Percentiles rank a stretch among this genome's conserved stretches.
phyloP scores from a whole-genome alignment of 163 green algal species.

The Chlorella variabilis region DNA sequence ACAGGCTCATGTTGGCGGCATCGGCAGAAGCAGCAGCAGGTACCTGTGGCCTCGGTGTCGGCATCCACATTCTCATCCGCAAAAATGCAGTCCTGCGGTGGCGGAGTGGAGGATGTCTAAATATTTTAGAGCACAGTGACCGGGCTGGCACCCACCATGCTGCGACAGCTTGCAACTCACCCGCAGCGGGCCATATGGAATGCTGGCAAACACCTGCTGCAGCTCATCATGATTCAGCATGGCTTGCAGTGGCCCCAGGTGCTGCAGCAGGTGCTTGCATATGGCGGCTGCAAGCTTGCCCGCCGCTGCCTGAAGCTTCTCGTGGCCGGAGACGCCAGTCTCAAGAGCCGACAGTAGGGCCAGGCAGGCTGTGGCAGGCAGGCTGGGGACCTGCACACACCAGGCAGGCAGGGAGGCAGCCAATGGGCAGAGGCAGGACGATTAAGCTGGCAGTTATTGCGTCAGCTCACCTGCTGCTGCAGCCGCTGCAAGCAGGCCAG shows the following conservation, averaged over 20 bases:
- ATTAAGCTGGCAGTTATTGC: background rate
- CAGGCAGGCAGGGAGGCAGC: too few relatives aligned
- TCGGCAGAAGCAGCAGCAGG: background rate
- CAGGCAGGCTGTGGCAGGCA: background rate
- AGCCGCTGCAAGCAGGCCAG: background rate
- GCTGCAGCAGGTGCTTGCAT: background rate
- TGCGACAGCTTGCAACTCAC: background rate
- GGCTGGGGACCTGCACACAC: background rate
- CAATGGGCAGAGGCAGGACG: too few relatives aligned
- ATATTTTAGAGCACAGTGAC: too few relatives aligned
- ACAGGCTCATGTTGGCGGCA: background rate
- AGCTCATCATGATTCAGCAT: background rate
- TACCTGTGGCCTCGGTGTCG: constrained; percentile 8
- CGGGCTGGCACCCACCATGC: background rate
- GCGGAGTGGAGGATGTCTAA: too few relatives aligned
- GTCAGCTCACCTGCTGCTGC: background rate
- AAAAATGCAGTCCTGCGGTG: constrained; percentile 12
- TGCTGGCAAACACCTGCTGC: background rate
- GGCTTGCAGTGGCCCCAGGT: constrained; percentile 1
- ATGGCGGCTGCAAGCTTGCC: background rate
- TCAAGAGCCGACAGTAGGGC: background rate
- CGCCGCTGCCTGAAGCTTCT: background rate
- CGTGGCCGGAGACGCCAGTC: background rate
- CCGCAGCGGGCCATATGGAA: background rate
- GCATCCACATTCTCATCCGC: background rate